Base-by-base conservation (phyloP, 1,284 basidiomycete species). In the Inonotus obliquus region DNA sequence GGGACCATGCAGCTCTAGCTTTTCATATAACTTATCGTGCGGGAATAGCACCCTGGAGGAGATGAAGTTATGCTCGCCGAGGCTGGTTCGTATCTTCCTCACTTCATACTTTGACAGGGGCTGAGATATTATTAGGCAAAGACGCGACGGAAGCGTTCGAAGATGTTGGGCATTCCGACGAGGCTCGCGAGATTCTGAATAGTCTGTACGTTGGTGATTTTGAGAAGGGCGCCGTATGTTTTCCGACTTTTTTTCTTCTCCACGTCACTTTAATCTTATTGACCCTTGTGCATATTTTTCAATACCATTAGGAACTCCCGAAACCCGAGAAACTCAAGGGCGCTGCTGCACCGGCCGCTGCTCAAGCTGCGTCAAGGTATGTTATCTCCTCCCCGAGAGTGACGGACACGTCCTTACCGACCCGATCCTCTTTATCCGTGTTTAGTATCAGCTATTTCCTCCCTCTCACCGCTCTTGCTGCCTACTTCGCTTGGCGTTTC, bases 111-210 rank as follows among this genome's bases (percentile, higher is more conserved):
- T 61, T 61, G 41, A 65, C 57, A 51, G 57, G 48, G 47, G 55
- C 61, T 51, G 51, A 52, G 67, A 60, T 63, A 35, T 66, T 27
- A 21, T 21, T 70, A 92, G 91, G 89, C 69, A 88, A 90, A 73
- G 96, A 99, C 75, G 95, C 94, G 29, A 97, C 96, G 48, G 97
- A 99, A 74, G 94, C 96, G 11, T 99, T 99, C 71, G 97, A 99
- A 79, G 97, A 99, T 74, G 96, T 99, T 54, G 96, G 97, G 49
- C 96, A 99, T 83, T 98, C 96, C 17, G 97, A 99, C 71, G 97
- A 99, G 76, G 97, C 96, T 17, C 88, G 96, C 63, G 87, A 81
- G n/a, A 83, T 97, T 65, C 82, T 99, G 61, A 83, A 85, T 64
- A 84, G 76, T 69, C 81, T 96, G 85, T 75, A 83, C 58, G 78